phyloP scores from a whole-genome alignment of 768 basidiomycete genomes.

The Pleurotus giganteus region DNA sequence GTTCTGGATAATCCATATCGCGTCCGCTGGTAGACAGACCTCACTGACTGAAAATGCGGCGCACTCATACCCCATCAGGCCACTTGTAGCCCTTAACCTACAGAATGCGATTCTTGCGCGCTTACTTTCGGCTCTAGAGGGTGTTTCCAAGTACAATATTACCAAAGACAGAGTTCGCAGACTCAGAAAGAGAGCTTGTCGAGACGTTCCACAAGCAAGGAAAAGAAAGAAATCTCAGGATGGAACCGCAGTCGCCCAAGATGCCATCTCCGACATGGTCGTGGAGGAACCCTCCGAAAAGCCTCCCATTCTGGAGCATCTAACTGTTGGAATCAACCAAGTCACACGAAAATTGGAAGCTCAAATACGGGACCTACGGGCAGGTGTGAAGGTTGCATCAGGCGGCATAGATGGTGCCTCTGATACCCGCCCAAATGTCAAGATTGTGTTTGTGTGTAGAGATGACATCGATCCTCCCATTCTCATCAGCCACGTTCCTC shows the following conservation, averaged over 20 bases:
- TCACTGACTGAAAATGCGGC: slow-evolving; percentile 11
- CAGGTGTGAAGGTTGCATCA: slow-evolving; percentile 22
- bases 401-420: slow-evolving; percentile 6
- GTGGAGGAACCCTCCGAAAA: slow-evolving; percentile 9
- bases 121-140: slow-evolving; percentile 48
- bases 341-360: slow-evolving; percentile 73
- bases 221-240: slow-evolving; percentile 18
- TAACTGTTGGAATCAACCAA: slow-evolving; percentile 73
- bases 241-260: not conserved
- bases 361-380: slow-evolving; percentile 38
- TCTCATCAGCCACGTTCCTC: slow-evolving; percentile 72
- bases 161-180: slow-evolving; percentile 26
- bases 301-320: slow-evolving; percentile 44
- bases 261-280: slow-evolving; percentile 9
- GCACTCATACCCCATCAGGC: slow-evolving; percentile 40
- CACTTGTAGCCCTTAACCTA: slow-evolving; percentile 54
- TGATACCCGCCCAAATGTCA: slow-evolving; percentile 23
- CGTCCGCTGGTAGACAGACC: slow-evolving; percentile 55
- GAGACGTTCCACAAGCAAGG: slow-evolving; percentile 14
- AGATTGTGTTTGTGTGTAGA: slow-evolving; percentile 65
- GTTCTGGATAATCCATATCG: slow-evolving; percentile 73
- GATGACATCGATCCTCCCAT: slow-evolving; percentile 73
- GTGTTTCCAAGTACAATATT: slow-evolving; percentile 43
- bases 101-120: slow-evolving; percentile 60
- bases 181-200: slow-evolving; percentile 36